Percentiles rank a stretch among this genome's conserved stretches.
These are phyloP conservation scores for Citrus trifoliata DNA, from an alignment of 345 rosid species.

Conservation along the genomic window DNA sequence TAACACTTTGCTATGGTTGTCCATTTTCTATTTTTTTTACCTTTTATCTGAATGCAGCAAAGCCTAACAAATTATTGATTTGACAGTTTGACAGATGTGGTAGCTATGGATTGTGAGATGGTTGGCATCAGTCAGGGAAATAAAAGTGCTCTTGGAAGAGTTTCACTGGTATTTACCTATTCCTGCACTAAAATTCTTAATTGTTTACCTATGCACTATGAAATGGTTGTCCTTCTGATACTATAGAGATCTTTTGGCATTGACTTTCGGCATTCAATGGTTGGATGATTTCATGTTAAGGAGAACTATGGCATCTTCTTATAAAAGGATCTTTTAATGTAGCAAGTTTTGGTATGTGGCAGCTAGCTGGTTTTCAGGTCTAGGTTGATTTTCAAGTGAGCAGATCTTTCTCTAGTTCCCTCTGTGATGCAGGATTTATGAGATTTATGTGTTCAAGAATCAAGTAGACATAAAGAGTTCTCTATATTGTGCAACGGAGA, in stretches of 20 bases:
- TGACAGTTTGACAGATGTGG: slow-evolving; percentile 74
- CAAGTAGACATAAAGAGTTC: neutral
- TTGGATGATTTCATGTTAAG: neutral
- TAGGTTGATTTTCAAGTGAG: neutral
- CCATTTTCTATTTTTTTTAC: neutral
- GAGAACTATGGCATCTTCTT: neutral
- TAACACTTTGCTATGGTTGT: neutral
- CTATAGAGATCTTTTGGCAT: neutral
- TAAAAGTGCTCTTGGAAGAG: slow-evolving; percentile 93
- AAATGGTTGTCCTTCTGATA: neutral
- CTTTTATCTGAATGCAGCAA: neutral
- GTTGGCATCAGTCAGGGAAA: slow-evolving; percentile 91
- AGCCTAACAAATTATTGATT: slow-evolving; percentile 17
- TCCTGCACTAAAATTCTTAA: neutral
- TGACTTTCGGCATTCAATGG: neutral
- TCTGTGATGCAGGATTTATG: neutral
- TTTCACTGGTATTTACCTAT: slow-evolving; percentile 59
- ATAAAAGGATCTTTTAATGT: neutral
- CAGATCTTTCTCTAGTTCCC: neutral
- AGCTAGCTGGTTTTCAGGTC: neutral
- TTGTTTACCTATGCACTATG: neutral
- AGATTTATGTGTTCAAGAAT: slow-evolving; percentile 2
- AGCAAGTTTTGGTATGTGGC: neutral
- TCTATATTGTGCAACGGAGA: neutral
- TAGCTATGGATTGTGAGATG: slow-evolving; percentile 99